Conservation (phyloP, 2,329 filamentous ascomycete species). For the Colletotrichum chrysophilum region DNA sequence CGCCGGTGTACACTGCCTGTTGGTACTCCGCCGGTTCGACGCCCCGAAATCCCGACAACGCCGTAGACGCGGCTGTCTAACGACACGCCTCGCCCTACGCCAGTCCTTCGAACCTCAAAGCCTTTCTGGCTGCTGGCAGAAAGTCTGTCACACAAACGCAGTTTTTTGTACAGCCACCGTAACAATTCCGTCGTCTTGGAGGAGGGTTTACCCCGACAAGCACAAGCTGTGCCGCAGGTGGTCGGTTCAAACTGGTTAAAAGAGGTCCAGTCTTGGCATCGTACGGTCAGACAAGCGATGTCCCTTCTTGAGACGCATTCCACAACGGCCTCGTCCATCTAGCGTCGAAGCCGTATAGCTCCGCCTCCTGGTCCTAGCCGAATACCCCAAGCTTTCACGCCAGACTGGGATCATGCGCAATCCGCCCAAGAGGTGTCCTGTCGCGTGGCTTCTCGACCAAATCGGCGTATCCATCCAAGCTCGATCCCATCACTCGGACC, state of each 20-base stretch:
- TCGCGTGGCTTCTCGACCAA: constrained; percentile 60
- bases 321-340: background rate
- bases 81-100: constrained; percentile 1
- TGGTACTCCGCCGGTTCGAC: constrained; percentile 12
- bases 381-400: background rate
- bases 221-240: background rate
- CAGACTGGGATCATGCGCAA: constrained; percentile 25
- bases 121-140: background rate
- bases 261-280: background rate
- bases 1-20: background rate
- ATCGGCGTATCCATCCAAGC: constrained; percentile 62
- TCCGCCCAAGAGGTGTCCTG: constrained; percentile 46
- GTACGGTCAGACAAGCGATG: background rate
- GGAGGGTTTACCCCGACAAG: background rate
- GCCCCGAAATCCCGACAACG: constrained; percentile 14
- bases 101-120: background rate
- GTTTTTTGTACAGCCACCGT: background rate
- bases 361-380: background rate
- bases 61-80: background rate
- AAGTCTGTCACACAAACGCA: background rate
- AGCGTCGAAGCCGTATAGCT: background rate
- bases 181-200: background rate
- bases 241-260: background rate
- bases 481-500: constrained; percentile 61
- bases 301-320: background rate